A percentile compares a stretch with the other conserved stretches of the same genome.
These are phyloP conservation scores for Hypoxylon rubiginosum DNA, from an alignment of 2,329 filamentous ascomycete genomes.

Conservation along the genomic window DNA sequence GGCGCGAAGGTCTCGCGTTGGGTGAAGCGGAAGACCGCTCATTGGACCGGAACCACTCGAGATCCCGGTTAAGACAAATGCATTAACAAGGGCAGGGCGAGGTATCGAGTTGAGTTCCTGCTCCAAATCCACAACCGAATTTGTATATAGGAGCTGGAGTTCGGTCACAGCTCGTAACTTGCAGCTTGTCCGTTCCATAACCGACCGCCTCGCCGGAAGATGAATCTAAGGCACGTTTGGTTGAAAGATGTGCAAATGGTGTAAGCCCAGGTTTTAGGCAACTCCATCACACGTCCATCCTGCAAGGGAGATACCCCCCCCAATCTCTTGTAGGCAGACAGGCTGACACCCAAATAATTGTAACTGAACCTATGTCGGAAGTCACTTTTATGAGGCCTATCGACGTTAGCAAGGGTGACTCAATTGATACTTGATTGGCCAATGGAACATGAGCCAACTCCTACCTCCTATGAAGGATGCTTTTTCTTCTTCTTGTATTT, in stretches of 20 bases:
- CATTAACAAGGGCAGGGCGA: slow-evolving; percentile 23
- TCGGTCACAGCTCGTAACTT: slow-evolving; percentile 35
- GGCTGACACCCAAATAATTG: slow-evolving; percentile 10
- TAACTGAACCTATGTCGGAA: slow-evolving; percentile 32
- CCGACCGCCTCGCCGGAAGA: slow-evolving; percentile 31
- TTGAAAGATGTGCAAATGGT: slow-evolving; percentile 19
- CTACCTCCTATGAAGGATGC: slow-evolving; percentile 11
- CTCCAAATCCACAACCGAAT: slow-evolving; percentile 34
- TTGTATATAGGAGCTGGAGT: slow-evolving; percentile 21
- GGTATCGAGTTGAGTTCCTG: slow-evolving; percentile 34
- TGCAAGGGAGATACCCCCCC: slow-evolving; percentile 9
- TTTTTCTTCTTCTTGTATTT: slow-evolving; percentile 17
- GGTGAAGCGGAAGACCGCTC: slow-evolving; percentile 43
- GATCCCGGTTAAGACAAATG: slow-evolving; percentile 38
- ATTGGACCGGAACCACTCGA: slow-evolving; percentile 42
- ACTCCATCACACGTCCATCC: slow-evolving; percentile 23
- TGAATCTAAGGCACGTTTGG: slow-evolving; percentile 6
- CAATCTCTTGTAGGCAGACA: slow-evolving; percentile 34
- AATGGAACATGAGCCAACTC: slow-evolving; percentile 26
- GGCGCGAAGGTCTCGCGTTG: slow-evolving; percentile 42
- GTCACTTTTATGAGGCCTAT: slow-evolving; percentile 28
- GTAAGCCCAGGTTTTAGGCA: slow-evolving; percentile 31
- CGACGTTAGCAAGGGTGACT: slow-evolving; percentile 16
- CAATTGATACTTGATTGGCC: slow-evolving; percentile 40
- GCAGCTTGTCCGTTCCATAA: slow-evolving; percentile 17